Evolutionary conservation across 805 yeast species (phyloP), one percentile per base, ranked within the genome.

Genomic region (Saccharomycopsis lassenensis): DNA sequence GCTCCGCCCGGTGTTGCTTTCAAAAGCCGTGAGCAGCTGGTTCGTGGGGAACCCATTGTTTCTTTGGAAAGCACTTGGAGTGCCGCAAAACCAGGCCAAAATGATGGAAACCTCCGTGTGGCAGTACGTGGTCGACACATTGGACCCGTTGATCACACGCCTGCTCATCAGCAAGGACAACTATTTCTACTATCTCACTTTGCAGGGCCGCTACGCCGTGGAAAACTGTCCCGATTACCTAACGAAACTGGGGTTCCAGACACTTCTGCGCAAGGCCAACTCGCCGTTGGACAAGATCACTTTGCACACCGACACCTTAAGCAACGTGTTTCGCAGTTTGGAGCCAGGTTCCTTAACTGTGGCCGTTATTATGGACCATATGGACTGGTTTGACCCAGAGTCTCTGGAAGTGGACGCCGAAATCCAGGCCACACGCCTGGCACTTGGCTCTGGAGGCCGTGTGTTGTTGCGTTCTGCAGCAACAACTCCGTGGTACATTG

Each of bases 1-100:
- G 31, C 66, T 82, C 37, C 71, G 74, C 44, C 91, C 91, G 4
- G 71, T 79, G 3, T 62, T 83, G 32, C 71, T 80, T 58, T 78
- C 77, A 50, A 81, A 83, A 15, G 47, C 78, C 34, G 77, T 81
- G 37, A 74, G 81, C 12, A 71, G 71, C 34, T 49, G 79, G 20
- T 59, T 83, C 34, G 69, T 83, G 28, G 86, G 86, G n/a, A 83
- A 82, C 55, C 87, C 89, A 15, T 55, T 81, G n/a, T 82, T 82
- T 54, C 62, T 83, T 40, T 82, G 94, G 94, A 81, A 79, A 53
- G 93, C 93, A 0, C 63, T 83, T 17, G 93, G 94, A n/a, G 94
- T 82, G 31, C 94, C 93, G 4, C 72, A 77, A 5, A 82, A 83
- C 52, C 94, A 82, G 59, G 86, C 91, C 4, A 62, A 72, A 20